Conservation (phyloP, 768 basidiomycete genomes). For the Multifurca ochricompacta region DNA sequence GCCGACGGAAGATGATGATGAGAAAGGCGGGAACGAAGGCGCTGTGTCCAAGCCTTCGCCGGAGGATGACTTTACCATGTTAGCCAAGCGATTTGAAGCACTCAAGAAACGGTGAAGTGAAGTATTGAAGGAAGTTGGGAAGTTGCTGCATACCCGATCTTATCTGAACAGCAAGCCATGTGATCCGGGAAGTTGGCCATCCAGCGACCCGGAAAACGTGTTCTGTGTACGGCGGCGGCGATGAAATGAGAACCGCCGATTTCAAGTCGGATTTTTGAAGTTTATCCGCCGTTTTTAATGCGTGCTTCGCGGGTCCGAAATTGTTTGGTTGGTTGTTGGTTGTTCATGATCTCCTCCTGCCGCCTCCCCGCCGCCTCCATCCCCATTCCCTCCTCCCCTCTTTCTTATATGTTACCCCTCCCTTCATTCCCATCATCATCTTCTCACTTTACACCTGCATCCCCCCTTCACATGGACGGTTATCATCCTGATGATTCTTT, state of each 20-base stretch:
- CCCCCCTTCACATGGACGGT: slow-evolving; percentile 16
- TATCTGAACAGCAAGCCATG: no score
- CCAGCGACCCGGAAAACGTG: slow-evolving; percentile 1
- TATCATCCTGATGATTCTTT: slow-evolving; percentile 32
- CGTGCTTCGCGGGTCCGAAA: slow-evolving; percentile 9
- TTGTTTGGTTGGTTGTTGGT: no score
- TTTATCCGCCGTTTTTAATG: slow-evolving; percentile 13
- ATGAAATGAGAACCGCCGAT: slow-evolving; percentile 12
- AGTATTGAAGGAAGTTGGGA: no score
- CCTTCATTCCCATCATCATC: background rate
- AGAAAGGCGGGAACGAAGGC: slow-evolving; percentile 23
- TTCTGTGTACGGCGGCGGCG: slow-evolving; percentile 7
- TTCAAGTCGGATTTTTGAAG: slow-evolving; percentile 2
- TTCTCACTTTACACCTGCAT: no score
- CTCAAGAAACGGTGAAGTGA: slow-evolving; percentile 83
- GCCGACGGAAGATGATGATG: slow-evolving; percentile 40
- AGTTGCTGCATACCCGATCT: no score
- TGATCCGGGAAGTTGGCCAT: background rate
- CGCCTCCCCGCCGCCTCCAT: no score
- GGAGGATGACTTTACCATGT: slow-evolving; percentile 67
- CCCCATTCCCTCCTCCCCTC: slow-evolving; percentile 3
- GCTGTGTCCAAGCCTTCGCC: slow-evolving; percentile 29
- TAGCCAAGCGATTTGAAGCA: slow-evolving; percentile 76
- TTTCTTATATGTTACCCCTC: slow-evolving; percentile 19
- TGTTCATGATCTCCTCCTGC: slow-evolving; percentile 8